These are phyloP conservation scores for Chrysoporthe deuterocubensis DNA, from an alignment of 2,329 filamentous ascomycete species.

Conservation along the genomic window DNA sequence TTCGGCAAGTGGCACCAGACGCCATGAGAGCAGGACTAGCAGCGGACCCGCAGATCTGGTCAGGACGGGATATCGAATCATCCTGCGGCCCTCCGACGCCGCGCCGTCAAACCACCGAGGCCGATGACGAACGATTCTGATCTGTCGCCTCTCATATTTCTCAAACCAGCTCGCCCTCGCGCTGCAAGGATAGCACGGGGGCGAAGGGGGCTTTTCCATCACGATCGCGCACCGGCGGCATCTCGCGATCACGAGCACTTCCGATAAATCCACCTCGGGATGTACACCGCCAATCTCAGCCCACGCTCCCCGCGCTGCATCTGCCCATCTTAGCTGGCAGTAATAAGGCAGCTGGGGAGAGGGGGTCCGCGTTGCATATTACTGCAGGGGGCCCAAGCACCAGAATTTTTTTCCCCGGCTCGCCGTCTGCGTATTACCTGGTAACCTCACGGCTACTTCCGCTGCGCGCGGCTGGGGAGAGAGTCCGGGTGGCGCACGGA, in stretches of 20 bases:
- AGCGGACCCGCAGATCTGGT: not conserved
- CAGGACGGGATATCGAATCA: not conserved
- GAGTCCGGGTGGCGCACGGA: not conserved
- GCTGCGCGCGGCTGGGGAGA: constrained; percentile 1
- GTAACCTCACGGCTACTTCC: constrained; percentile 12
- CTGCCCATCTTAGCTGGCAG: not conserved
- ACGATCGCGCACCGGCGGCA: not conserved
- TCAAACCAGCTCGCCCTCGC: not conserved
- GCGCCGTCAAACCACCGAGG: not conserved
- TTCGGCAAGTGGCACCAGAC: not conserved
- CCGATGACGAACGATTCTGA: not conserved
- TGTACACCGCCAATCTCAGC: not conserved
- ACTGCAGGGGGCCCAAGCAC: too few relatives aligned
- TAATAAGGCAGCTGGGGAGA: not conserved
- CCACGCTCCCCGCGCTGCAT: not conserved
- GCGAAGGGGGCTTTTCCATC: not conserved
- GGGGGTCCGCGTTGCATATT: not conserved
- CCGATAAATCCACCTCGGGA: not conserved
- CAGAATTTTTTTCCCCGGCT: too few relatives aligned
- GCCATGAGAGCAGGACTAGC: not conserved
- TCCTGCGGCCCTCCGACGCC: not conserved
- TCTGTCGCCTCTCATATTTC: not conserved
- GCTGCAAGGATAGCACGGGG: not conserved
- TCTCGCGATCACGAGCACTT: not conserved
- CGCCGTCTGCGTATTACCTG: too few relatives aligned